These are phyloP conservation scores for Alternaria brassicae DNA, from an alignment of 2,329 filamentous ascomycete genomes.

Conservation along the genomic window DNA sequence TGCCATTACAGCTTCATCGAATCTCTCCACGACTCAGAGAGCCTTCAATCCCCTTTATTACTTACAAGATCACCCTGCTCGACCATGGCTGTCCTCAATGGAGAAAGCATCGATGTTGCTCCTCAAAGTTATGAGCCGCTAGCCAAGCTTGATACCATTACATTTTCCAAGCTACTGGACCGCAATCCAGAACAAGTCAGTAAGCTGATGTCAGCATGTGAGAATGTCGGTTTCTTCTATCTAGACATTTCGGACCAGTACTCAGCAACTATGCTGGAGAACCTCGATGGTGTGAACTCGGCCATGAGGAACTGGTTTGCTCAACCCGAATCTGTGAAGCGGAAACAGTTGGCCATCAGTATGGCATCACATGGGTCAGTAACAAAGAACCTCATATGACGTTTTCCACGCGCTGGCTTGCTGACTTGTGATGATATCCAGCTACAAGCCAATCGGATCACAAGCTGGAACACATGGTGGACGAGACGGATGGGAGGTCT, in stretches of 20 bases:
- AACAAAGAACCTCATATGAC: no score
- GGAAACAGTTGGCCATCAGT: no score
- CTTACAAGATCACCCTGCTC: no score
- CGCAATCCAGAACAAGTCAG: neutral
- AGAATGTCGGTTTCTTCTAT: neutral
- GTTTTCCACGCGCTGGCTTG: no score
- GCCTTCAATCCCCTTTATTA: no score
- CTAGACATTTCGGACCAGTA: neutral
- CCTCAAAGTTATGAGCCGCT: no score
- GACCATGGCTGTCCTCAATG: no score
- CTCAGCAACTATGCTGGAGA: neutral
- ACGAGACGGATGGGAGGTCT: neutral
- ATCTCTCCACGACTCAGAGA: no score
- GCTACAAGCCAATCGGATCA: neutral
- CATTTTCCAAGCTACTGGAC: neutral
- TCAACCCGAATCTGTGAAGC: no score
- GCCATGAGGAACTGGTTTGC: neutral
- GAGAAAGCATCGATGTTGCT: no score
- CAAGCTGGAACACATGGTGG: neutral
- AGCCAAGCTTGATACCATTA: neutral
- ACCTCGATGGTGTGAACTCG: neutral
- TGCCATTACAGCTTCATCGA: no score
- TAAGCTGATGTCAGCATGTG: neutral
- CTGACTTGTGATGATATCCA: neutral
- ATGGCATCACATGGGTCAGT: neutral